Percentiles rank a stretch among this genome's conserved stretches.
phyloP scores from a whole-genome alignment of 2,329 filamentous ascomycete species.

The Cadophora malorum region DNA sequence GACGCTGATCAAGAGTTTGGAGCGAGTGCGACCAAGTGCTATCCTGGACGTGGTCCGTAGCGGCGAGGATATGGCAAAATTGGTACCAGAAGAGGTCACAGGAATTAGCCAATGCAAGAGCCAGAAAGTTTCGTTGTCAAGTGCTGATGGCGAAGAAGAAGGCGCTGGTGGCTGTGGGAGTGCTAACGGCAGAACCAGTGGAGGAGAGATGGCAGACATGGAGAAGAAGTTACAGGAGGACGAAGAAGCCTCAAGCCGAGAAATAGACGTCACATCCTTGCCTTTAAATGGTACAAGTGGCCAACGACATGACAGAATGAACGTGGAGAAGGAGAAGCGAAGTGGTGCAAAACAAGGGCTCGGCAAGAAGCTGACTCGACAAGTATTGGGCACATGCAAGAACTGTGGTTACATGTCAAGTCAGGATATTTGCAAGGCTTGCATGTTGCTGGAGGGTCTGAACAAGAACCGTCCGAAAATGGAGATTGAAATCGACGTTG shows the following conservation, averaged over 20 bases:
- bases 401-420: slow-evolving; percentile 96
- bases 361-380: slow-evolving; percentile 56
- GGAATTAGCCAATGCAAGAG: slow-evolving; percentile 56
- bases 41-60: slow-evolving; percentile 94
- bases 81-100: slow-evolving; percentile 70
- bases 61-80: slow-evolving; percentile 91
- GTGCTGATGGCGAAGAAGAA: slow-evolving; percentile 49
- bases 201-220: slow-evolving; percentile 82
- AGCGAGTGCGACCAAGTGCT: slow-evolving; percentile 89
- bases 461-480: slow-evolving; percentile 79
- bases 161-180: slow-evolving; percentile 74
- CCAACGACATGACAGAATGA: slow-evolving; percentile 35
- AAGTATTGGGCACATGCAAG: slow-evolving; percentile 82
- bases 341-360: slow-evolving; percentile 39
- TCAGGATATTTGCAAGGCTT: slow-evolving; percentile 92
- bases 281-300: slow-evolving; percentile 29
- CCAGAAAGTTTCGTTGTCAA: slow-evolving; percentile 47
- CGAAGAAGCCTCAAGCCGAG: slow-evolving; percentile 64
- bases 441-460: slow-evolving; percentile 83
- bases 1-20: slow-evolving; percentile 91
- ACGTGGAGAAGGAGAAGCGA: slow-evolving; percentile 30
- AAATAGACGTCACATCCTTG: slow-evolving; percentile 67
- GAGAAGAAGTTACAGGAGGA: slow-evolving; percentile 74
- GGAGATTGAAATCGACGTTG: slow-evolving; percentile 53
- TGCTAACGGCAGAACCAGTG: slow-evolving; percentile 49